Evolutionary conservation across 176 grass and related monocot genomes (phyloP), one percentile per base, ranked within the genome.

Genomic region (Triticum dicoccoides): DNA sequence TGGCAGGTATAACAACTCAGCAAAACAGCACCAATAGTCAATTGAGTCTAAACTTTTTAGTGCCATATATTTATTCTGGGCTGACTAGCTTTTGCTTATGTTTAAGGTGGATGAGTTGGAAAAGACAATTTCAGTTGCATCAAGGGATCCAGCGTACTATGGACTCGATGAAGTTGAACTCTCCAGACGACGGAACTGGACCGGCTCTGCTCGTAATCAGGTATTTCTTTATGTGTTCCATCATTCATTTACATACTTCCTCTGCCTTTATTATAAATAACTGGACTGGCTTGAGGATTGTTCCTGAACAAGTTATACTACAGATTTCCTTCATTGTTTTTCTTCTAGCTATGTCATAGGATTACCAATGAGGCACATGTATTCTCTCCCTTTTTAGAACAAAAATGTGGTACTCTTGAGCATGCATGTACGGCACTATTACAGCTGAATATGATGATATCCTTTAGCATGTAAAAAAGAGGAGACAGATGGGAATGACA

Each of bases 121-220:
- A 78, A 98, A 96, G 86, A 89, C 96, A 76, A 96, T 96, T 88
- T 63, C 88, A 62, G 96, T 96, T 62, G 91, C 96, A 78, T 89
- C 88, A 80, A 92, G 91, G 85, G 96, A 98, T 92, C 93, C 93
- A 79, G 75, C 92, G 68, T 92, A 95, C 84, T 98, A 98, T 79
- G 93, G 96, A 64, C 93, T 98, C 63, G 89, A 96, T 82, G 93
- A 96, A 78, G 65, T 95, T 77, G 93, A 98, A 81, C 90, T 98
- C 84, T 95, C 92, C n/a, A 92, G 85, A 87, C 92, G 96, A 77
- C 68, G 80, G 64, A 98, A 88, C 70, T 98, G 96, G 96, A 89
- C 87, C 33, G 71, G 72, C 38, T 88, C 83, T 92, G 93, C 93
- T 33, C 91, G 83, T 88, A 94, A 86, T 78, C 92, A 94, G 93